Evolutionary conservation across 2,329 filamentous ascomycete genomes (phyloP), one percentile per base, ranked within the genome.

Genomic region (Fusarium nodosum): DNA sequence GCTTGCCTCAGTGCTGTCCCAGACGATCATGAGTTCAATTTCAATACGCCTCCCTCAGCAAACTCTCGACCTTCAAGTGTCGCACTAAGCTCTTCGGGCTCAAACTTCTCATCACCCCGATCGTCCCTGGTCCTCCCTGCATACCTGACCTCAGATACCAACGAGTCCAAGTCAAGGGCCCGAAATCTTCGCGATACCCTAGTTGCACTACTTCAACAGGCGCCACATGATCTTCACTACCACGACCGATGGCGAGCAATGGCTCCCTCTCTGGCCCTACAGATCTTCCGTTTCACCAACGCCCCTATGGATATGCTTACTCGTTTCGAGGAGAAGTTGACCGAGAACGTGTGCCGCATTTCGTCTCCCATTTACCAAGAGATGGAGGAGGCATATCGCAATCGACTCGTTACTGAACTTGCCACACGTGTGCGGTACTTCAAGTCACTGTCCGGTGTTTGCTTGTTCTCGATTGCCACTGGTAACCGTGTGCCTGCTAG

Each of bases 281-380:
- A 89, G 76, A 87, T 89, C 26, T 85, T 87, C 77, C 85, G 87
- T n/a, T 85, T 81, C 71, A 85, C 84, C 51, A 82, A 85, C 50
- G 84, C 84, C 1, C 84, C 86, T 2, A 77, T 79, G 33, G 81
- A 84, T 24, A 81, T 83, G 68, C 80, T 88, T 13, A 72, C 80
- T 1, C 77, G 78, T 2, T 83, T 88, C 34, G 86, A 88, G 70
- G 78, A 80, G n/a, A 83, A 82, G 71, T 79, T 88, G 13, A 78
- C 79, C 7, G 77, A 78, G 28, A 82, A 82, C 52, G 75, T 88
- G 18, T 80, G 79, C 58, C 78, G 84, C 41, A 72, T 80, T 48
- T 79, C 80, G 33, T 80, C 82, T 5, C 76, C 81, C 11, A 76
- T 83, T 7, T 86, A 86, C 76, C 79, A 77, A 30, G 81, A 84